Percentiles rank a stretch among this genome's conserved stretches.
phyloP scores from a whole-genome alignment of 2,329 filamentous ascomycete species.

The Penicillium decumbens region DNA sequence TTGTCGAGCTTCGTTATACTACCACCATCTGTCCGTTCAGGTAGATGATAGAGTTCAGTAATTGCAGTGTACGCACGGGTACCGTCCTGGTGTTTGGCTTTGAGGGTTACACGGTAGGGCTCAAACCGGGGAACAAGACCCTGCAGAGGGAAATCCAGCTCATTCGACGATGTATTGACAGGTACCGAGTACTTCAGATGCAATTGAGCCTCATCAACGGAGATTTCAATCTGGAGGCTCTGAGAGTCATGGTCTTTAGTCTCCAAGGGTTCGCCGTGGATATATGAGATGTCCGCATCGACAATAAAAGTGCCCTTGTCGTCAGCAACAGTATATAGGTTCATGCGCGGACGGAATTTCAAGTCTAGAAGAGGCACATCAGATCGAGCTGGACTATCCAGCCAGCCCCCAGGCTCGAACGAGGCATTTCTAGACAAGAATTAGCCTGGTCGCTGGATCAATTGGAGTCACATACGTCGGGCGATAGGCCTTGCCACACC shows the following conservation, averaged over 20 bases:
- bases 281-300: constrained; percentile 40
- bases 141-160: constrained; percentile 35
- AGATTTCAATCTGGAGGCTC: constrained; percentile 30
- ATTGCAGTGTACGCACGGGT: constrained; percentile 34
- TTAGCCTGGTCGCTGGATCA: background rate
- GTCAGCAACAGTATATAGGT: constrained; percentile 46
- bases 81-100: constrained; percentile 28
- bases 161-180: constrained; percentile 37
- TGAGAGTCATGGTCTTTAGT: constrained; percentile 16
- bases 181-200: constrained; percentile 26
- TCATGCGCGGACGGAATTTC: constrained; percentile 46
- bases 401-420: constrained; percentile 47
- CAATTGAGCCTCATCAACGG: constrained; percentile 16
- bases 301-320: constrained; percentile 40
- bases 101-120: constrained; percentile 39
- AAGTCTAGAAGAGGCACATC: constrained; percentile 41
- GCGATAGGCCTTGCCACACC: constrained; percentile 49
- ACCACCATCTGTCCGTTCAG: constrained; percentile 40
- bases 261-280: constrained; percentile 35
- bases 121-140: constrained; percentile 26
- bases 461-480: constrained; percentile 29
- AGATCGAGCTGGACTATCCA: constrained; percentile 39
- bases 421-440: constrained; percentile 39
- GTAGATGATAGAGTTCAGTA: constrained; percentile 41
- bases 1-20: constrained; percentile 48